Base-by-base conservation (phyloP, 495 filamentous ascomycete genomes). In the Podospora didyma region DNA sequence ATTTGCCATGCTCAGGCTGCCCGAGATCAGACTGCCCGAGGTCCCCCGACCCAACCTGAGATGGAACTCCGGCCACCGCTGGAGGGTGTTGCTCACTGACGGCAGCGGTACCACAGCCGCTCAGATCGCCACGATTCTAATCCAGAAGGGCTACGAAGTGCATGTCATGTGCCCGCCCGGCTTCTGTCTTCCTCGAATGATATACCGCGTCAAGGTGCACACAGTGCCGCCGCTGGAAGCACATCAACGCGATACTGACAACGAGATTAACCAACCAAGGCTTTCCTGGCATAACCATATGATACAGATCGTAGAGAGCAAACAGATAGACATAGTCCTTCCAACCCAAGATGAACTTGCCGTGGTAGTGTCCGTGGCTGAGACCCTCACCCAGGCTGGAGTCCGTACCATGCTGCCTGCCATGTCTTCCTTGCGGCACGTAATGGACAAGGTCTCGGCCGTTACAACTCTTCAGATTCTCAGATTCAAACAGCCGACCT, bases 271-370 rank as follows among this genome's bases (percentile, higher is more conserved):
- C 26, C 26, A 31, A 9, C 26, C 26, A 31, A 31, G 3, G 3
- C 26, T 9, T 31, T 3, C 3, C 4, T 31, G 26, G 26, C 26
- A 31, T 31, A 31, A 3, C 4, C 14, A 11, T 21, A 20, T 50
- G 7, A 7, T 56, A 19, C 17, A 56, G 34, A 56, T 37, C 10
- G 17, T 28, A 20, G n/a, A 26, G 12, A 16, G 49, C 1, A 56
- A 50, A 11, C 19, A 56, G 19, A 49, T 34, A 45, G 39, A 56
- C 24, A 49, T 34, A 45, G 39, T 56, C 26, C 50, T 56, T 34
- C 54, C 54, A n/a, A 28, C 37, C 17, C 54, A 50, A 16, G 54
- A 56, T 28, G 26, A 51, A 10, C 34, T 50, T 26, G 10, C 11
- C 47, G 10, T 28, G 10, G 17, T 51, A 19, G 23, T 31, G 10